A percentile compares a stretch with the other conserved stretches of the same genome.
Evolutionary conservation across 331 rosid genomes (phyloP).

Genomic region (Malus hybrid): DNA sequence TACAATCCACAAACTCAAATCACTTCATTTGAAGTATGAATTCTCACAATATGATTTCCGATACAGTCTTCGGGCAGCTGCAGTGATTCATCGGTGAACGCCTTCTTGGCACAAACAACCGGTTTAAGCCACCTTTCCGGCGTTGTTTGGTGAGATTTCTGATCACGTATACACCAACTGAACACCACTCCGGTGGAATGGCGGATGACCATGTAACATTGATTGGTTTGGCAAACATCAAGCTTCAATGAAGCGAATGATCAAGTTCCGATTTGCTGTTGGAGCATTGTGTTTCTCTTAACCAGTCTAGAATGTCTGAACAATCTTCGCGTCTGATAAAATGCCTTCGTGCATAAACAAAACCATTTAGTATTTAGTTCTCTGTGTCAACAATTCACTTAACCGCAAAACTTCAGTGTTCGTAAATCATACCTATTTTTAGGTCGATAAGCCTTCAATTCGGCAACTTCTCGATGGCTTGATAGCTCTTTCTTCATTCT

Average conservation of each 20-base stretch:
- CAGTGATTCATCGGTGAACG: not conserved
- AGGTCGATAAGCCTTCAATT: constrained; percentile 57
- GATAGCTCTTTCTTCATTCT: constrained; percentile 54
- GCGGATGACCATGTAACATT: not conserved
- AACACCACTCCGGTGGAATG: constrained; percentile 5
- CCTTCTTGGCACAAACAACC: not conserved
- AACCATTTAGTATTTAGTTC: not conserved
- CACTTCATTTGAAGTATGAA: not conserved
- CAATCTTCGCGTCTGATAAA: constrained; percentile 70
- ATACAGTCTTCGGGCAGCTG: not conserved
- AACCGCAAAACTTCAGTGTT: not conserved
- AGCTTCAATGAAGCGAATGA: constrained; percentile 14
- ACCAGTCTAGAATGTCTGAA: constrained; percentile 64
- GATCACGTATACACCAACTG: not conserved
- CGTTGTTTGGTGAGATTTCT: not conserved
- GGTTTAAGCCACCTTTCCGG: not conserved
- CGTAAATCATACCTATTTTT: constrained; percentile 49
- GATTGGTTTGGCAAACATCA: not conserved
- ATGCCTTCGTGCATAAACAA: constrained; percentile 43
- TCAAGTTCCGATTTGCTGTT: constrained; percentile 4
- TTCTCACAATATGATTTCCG: not conserved
- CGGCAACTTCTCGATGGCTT: constrained; percentile 37
- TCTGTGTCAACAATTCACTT: not conserved
- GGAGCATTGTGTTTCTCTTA: constrained; percentile 43
- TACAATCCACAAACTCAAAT: not conserved